Percentiles rank a stretch among this genome's conserved stretches.
phyloP scores from a whole-genome alignment of 2,329 filamentous ascomycete species.

The Calonectria hawksworthii region DNA sequence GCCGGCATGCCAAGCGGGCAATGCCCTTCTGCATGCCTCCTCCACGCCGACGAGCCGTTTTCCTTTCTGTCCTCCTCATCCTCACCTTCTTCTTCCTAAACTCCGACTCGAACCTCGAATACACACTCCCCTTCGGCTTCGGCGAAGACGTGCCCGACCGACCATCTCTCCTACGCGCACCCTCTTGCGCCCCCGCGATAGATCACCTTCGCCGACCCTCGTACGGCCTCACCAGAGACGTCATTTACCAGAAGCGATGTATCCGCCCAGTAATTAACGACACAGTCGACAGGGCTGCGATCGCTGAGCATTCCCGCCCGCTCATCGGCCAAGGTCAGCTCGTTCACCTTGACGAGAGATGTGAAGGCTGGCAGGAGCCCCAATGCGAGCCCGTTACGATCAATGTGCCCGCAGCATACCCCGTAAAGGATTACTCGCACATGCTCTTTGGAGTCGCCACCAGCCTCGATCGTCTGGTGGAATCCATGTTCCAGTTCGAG shows the following conservation, averaged over 20 bases:
- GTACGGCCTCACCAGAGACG: constrained; percentile 55
- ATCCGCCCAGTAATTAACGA: constrained; percentile 54
- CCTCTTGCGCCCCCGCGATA: constrained; percentile 45
- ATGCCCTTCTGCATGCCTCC: constrained; percentile 22
- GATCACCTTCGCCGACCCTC: constrained; percentile 48
- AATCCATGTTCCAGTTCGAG: constrained; percentile 64
- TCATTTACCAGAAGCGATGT: constrained; percentile 61
- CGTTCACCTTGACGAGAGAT: constrained; percentile 47
- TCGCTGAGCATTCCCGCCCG: constrained; percentile 54
- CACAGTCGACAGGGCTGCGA: constrained; percentile 51
- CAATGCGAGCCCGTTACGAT: constrained; percentile 61
- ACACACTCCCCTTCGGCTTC: constrained; percentile 37
- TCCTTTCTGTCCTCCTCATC: constrained; percentile 17
- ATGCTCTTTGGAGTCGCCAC: constrained; percentile 72
- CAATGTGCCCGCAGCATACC: constrained; percentile 60
- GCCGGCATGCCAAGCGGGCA: constrained; percentile 17
- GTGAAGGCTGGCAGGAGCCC: constrained; percentile 39
- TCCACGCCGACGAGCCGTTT: constrained; percentile 23
- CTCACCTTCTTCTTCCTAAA: constrained; percentile 19
- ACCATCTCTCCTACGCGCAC: constrained; percentile 35
- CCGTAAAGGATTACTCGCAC: constrained; percentile 60
- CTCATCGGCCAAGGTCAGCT: constrained; percentile 53
- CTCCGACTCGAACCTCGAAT: constrained; percentile 21
- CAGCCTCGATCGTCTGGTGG: constrained; percentile 62
- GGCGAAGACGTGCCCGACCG: constrained; percentile 38